Conservation (phyloP, 768 basidiomycete species). For the Tephrocybe sp. region DNA sequence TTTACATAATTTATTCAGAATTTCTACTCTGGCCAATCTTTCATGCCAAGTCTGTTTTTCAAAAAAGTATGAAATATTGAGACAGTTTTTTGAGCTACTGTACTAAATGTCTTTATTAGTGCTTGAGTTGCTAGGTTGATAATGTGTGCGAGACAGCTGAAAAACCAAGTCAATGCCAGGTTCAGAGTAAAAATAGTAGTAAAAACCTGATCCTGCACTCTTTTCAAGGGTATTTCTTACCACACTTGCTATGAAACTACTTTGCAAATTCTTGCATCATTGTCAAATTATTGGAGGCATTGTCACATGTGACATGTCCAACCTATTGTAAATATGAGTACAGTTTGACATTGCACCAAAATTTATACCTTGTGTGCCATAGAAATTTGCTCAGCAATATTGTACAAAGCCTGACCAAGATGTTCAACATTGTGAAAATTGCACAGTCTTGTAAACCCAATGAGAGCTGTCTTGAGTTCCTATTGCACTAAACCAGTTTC, state of each 20-base stretch:
- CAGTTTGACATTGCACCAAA: background rate
- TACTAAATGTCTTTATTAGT: conserved; percentile 23
- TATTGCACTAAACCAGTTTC: conserved; percentile 16
- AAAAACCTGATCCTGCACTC: background rate
- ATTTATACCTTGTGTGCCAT: conserved; percentile 27
- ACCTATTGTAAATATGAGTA: conserved; percentile 21
- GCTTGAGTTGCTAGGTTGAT: conserved; percentile 32
- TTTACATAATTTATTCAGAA: too few species aligned
- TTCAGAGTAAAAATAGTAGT: background rate
- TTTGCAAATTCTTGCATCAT: conserved; percentile 27
- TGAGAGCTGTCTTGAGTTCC: conserved; percentile 27
- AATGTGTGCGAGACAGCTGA: conserved; percentile 27
- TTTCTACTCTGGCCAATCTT: too few species aligned
- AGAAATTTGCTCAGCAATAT: conserved; percentile 22
- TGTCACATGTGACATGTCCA: conserved; percentile 28
- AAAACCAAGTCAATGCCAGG: background rate
- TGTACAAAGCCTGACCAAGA: conserved; percentile 35
- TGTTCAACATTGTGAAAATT: conserved; percentile 30
- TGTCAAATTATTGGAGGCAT: conserved; percentile 33
- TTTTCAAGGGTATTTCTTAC: background rate
- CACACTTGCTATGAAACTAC: background rate
- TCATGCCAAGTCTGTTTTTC: too few species aligned
- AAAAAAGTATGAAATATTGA: too few species aligned
- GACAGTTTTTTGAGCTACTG: too few species aligned
- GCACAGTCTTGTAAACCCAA: conserved; percentile 35